Conservation (phyloP, 129 eudicot species). For the Flaveria ramosissima region DNA sequence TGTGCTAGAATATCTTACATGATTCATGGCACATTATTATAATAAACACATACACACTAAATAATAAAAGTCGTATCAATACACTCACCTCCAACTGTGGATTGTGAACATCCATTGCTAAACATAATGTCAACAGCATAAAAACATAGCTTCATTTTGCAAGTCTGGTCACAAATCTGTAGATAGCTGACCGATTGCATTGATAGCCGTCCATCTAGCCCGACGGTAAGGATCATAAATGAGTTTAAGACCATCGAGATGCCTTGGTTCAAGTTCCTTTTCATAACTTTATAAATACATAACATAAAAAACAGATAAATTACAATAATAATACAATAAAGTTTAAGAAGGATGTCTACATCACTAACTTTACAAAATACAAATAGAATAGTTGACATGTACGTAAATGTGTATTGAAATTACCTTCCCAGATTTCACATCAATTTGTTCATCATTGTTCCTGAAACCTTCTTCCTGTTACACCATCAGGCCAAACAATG, state of each 20-base stretch:
- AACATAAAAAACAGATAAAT: background rate
- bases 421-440: too few relatives aligned
- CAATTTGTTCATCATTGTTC: too few relatives aligned
- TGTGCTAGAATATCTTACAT: too few relatives aligned
- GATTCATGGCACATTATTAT: too few relatives aligned
- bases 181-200: slow-evolving; percentile 94
- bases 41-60: too few relatives aligned
- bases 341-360: background rate
- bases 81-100: slow-evolving; percentile 88
- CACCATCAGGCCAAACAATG: too few relatives aligned
- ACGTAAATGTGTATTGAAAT: too few relatives aligned
- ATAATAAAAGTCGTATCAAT: background rate
- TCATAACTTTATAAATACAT: slow-evolving; percentile 63
- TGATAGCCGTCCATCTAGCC: slow-evolving; percentile 95
- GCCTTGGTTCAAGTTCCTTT: slow-evolving; percentile 80
- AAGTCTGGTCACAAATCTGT: slow-evolving; percentile 95
- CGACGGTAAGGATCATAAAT: slow-evolving; percentile 90
- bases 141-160: slow-evolving; percentile 74
- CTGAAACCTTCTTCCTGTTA: too few relatives aligned
- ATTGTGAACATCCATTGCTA: slow-evolving; percentile 54
- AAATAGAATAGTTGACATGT: background rate
- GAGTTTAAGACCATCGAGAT: slow-evolving; percentile 87
- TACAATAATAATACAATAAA: background rate
- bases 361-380: background rate
- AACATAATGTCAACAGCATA: slow-evolving; percentile 83